Evolutionary conservation across 495 filamentous ascomycete species (phyloP).

Genomic region (Chaetomium tenue): DNA sequence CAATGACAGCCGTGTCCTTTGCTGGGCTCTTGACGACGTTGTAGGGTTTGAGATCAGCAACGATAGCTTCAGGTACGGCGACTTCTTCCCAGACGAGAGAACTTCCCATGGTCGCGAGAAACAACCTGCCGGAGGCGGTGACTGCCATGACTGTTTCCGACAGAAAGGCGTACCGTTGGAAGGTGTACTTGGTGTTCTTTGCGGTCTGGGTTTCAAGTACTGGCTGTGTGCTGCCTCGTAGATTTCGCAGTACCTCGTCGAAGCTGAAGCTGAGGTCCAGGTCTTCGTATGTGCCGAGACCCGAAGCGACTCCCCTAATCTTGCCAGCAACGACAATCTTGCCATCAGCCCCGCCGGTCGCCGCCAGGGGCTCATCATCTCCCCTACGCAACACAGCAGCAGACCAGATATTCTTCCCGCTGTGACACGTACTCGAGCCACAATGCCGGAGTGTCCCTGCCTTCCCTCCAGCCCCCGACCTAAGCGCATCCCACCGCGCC

Average conservation of each 20-base stretch:
- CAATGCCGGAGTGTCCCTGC: constrained; percentile 49
- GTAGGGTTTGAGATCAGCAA: constrained; percentile 43
- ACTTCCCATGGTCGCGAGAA: constrained; percentile 46
- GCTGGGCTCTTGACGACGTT: constrained; percentile 43
- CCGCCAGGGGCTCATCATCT: constrained; percentile 46
- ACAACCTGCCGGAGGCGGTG: constrained; percentile 59
- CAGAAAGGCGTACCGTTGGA: constrained; percentile 67
- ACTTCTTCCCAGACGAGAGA: constrained; percentile 44
- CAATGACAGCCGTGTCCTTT: constrained; percentile 48
- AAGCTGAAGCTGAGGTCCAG: constrained; percentile 26
- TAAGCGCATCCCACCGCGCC: constrained; percentile 16
- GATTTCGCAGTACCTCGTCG: constrained; percentile 24
- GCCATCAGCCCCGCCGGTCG: constrained; percentile 89
- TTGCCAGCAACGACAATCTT: constrained; percentile 46
- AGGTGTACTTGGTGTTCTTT: constrained; percentile 42
- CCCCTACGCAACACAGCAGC: constrained; percentile 46
- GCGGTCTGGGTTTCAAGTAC: not conserved
- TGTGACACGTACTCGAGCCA: constrained; percentile 60
- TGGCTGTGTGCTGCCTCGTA: not conserved
- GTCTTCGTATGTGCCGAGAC: constrained; percentile 4
- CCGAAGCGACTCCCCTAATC: not conserved
- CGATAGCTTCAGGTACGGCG: constrained; percentile 31
- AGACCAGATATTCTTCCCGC: constrained; percentile 92
- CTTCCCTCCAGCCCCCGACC: constrained; percentile 15
- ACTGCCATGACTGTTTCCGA: constrained; percentile 57